These are phyloP conservation scores for Penicillium thymicola DNA, from an alignment of 2,329 filamentous ascomycete genomes.

Conservation along the genomic window DNA sequence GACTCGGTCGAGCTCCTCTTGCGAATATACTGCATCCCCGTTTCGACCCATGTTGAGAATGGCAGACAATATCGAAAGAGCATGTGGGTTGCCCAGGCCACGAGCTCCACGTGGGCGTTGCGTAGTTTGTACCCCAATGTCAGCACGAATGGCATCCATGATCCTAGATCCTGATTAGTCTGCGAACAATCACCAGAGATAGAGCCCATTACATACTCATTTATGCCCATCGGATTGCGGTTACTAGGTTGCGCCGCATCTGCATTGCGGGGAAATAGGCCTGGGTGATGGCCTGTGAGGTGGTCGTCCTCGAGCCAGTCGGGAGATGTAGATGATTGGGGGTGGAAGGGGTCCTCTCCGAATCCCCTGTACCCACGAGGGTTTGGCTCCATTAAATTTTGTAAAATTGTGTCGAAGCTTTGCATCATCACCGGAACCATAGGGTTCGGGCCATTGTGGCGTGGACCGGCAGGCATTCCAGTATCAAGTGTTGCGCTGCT, in stretches of 20 bases:
- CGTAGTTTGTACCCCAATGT: constrained; percentile 14
- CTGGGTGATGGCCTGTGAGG: constrained; percentile 18
- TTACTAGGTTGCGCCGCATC: constrained; percentile 48
- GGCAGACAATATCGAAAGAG: constrained; percentile 47
- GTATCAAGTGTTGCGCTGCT: constrained; percentile 33
- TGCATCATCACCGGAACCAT: constrained; percentile 33
- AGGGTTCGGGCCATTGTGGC: constrained; percentile 11
- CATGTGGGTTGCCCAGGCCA: constrained; percentile 25
- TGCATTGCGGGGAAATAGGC: constrained; percentile 51
- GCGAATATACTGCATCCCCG: constrained; percentile 83
- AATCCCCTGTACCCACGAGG: constrained; percentile 5
- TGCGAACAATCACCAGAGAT: neutral
- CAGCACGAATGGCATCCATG: constrained; percentile 28
- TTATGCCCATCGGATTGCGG: constrained; percentile 48
- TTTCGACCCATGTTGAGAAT: constrained; percentile 44
- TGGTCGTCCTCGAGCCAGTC: constrained; percentile 10
- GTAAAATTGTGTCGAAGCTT: constrained; percentile 47
- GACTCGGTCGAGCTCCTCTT: constrained; percentile 86
- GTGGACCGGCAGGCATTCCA: constrained; percentile 18
- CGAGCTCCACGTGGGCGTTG: constrained; percentile 16
- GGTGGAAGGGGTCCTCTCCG: constrained; percentile 8
- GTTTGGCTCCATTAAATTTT: constrained; percentile 39
- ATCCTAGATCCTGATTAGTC: constrained; percentile 22
- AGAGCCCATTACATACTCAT: constrained; percentile 42
- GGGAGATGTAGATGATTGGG: constrained; percentile 6